Conservation (phyloP, 1,139 yeast genomes). For the Magnusiomyces sp. region DNA sequence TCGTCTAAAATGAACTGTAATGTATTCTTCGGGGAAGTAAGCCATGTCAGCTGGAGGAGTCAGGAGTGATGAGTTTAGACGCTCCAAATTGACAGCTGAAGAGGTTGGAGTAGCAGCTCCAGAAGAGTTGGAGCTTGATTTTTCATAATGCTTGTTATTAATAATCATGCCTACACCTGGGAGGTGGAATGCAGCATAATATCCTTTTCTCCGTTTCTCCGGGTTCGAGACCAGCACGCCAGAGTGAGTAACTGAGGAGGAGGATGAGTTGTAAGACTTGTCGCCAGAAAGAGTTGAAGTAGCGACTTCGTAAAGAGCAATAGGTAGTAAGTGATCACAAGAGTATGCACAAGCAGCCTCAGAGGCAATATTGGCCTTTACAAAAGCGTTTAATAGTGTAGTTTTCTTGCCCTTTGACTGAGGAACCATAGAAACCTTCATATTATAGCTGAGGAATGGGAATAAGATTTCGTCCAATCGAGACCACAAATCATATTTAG, state of each 20-base stretch:
- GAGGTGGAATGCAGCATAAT: no score
- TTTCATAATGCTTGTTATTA: neutral
- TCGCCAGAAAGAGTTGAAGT: neutral
- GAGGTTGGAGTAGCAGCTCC: no score
- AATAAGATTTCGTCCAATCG: constrained; percentile 9
- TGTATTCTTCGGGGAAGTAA: no score
- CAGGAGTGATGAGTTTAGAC: no score
- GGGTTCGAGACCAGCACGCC: no score
- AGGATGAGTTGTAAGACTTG: neutral
- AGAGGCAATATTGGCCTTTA: constrained; percentile 9
- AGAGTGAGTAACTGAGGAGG: no score
- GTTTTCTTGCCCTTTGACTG: neutral
- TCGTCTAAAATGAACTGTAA: constrained; percentile 13
- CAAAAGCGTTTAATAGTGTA: constrained; percentile 6
- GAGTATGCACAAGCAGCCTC: constrained; percentile 12
- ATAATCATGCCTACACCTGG: neutral
- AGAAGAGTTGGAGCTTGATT: no score
- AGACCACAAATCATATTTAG: constrained; percentile 6
- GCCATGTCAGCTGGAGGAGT: neutral
- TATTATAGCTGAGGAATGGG: constrained; percentile 12
- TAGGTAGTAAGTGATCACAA: neutral
- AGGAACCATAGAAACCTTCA: constrained; percentile 7
- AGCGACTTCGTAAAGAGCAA: neutral
- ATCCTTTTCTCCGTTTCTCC: no score
- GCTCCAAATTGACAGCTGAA: no score